Evolutionary conservation across 2,329 filamentous ascomycete genomes (phyloP), one percentile per base, ranked within the genome.

Genomic region (Pseudogymnoascus sp.): DNA sequence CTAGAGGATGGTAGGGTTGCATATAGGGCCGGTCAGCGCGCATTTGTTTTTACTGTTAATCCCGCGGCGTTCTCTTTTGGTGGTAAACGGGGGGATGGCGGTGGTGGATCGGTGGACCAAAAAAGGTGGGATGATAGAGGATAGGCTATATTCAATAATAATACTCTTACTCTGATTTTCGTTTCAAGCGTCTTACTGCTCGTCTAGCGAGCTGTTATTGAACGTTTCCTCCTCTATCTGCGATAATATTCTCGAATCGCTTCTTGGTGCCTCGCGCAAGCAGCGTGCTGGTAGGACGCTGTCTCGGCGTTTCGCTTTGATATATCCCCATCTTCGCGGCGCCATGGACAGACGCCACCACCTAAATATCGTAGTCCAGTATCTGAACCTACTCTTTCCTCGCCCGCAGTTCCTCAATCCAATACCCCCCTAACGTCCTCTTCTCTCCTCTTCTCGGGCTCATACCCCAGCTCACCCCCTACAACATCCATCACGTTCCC

Each of bases 401-500:
- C 7, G 16, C 11, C 2, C 12, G 8, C 25, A 58, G 9, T 8
- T 58, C 31, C 11, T 40, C 37, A 59, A 38, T 59, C 55, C 11
- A 59, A 23, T 28, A 40, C 55, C 5, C 37, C 55, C 18, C 55
- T 59, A 37, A 59, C 12, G 11, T 40, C 37, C 55, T 59, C 55
- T 16, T 59, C 55, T n/a, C n/a, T 59, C 7, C 31, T 37, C 31
- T 35, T 33, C 16, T 37, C 37, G 4, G 55, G 55, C 55, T 37
- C 33, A 38, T 37, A 59, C 6, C 55, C 55, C 9, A 59, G 16
- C 33, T 37, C 55, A 23, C 1, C 14, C 7, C 37, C 55, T 6
- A 59, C 55, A 23, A 59, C 55, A 37, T 59, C 55, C 55, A 59
- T 59, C 11, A 59, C 12, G n/a, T 38, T 12, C 31, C 55, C 55